Percentiles rank a stretch among this genome's conserved stretches.
These are phyloP conservation scores for Clavispora fructus DNA, from an alignment of 805 yeast genomes.

Conservation along the genomic window DNA sequence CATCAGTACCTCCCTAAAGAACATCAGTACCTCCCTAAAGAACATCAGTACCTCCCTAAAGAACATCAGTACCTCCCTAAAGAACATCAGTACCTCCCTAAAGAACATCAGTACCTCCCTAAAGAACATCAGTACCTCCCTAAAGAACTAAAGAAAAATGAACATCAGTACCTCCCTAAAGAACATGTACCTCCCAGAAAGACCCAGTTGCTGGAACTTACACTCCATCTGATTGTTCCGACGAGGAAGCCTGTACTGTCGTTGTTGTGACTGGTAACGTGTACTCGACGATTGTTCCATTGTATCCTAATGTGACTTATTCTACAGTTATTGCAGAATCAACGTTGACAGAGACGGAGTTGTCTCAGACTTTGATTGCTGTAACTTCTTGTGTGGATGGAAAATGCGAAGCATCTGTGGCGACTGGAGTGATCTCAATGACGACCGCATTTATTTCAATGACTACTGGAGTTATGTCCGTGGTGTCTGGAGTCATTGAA, in stretches of 20 bases:
- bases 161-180: no score
- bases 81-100: no score
- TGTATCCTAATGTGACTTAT: not conserved
- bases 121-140: no score
- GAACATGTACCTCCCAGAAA: no score
- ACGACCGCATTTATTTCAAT: no score
- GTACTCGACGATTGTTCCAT: not conserved
- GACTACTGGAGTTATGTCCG: not conserved
- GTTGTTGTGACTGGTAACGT: not conserved
- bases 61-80: no score
- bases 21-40: no score
- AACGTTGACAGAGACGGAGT: not conserved
- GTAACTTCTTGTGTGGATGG: not conserved
- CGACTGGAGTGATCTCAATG: no score
- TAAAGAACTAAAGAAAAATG: no score
- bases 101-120: no score
- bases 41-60: no score
- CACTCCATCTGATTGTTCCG: not conserved
- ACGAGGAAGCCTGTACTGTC: not conserved
- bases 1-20: no score
- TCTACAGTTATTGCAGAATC: not conserved
- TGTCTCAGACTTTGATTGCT: not conserved
- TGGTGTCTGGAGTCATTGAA: not conserved
- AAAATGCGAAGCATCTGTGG: not conserved
- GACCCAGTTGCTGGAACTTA: not conserved